Evolutionary conservation across 192 early-diverging fungal species (phyloP).

Genomic region (Mortierella antarctica): DNA sequence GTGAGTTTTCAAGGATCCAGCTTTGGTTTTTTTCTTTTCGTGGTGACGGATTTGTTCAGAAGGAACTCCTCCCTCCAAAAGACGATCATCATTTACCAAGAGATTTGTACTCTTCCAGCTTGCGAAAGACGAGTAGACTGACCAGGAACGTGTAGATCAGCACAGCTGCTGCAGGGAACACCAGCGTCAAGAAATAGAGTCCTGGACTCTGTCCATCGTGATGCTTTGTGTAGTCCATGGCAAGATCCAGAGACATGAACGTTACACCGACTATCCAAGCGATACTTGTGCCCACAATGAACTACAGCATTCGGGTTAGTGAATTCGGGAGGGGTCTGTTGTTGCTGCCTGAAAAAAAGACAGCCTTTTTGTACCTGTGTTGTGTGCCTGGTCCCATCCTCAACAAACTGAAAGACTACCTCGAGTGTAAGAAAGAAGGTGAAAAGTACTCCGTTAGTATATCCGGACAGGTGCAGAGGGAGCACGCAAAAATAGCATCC

Average conservation of each 20-base stretch:
- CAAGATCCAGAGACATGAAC: slow-evolving; percentile 27
- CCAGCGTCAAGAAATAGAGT: slow-evolving; percentile 22
- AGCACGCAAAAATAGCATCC: not conserved
- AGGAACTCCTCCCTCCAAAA: not conserved
- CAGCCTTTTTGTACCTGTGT: slow-evolving; percentile 6
- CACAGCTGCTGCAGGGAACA: slow-evolving; percentile 15
- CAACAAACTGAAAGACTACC: slow-evolving; percentile 44
- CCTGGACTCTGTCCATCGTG: slow-evolving; percentile 21
- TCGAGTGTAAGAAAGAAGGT: not conserved
- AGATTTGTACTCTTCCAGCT: slow-evolving; percentile 17
- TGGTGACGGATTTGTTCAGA: not conserved
- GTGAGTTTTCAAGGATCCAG: not conserved
- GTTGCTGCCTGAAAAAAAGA: not conserved
- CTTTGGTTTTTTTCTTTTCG: too few relatives aligned
- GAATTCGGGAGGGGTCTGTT: not conserved
- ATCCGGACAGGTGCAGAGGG: not conserved
- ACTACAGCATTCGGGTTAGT: not conserved
- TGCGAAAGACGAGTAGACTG: slow-evolving; percentile 21
- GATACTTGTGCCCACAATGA: slow-evolving; percentile 23
- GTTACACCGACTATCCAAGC: slow-evolving; percentile 7
- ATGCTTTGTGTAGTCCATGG: slow-evolving; percentile 17
- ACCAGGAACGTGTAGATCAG: slow-evolving; percentile 15
- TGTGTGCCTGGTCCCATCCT: slow-evolving; percentile 26
- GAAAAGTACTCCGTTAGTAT: not conserved
- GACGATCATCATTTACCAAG: slow-evolving; percentile 8